Base-by-base conservation (phyloP, 345 rosid genomes). In the Corymbia maculata region DNA sequence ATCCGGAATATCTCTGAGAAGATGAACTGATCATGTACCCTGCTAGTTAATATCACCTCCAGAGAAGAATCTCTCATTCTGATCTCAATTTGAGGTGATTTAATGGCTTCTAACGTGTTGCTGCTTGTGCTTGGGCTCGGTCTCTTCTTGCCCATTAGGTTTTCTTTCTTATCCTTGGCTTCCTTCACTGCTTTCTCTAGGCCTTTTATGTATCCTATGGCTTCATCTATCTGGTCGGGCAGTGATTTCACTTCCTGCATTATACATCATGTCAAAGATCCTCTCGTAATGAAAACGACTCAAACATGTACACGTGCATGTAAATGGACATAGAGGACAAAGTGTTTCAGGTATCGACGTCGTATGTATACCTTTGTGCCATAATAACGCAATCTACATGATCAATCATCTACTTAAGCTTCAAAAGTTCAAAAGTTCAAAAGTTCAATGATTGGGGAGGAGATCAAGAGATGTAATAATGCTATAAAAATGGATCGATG, bases 211-310 rank as follows among this genome's bases (percentile, higher is more conserved):
- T 95, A 91, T 52, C 52, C 89, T 79, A 90, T 90, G 5, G 95
- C 94, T 87, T 90, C 95, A 90, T 95, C 96, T 88, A 95, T 88
- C 80, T 92, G 95, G 66, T 93, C 95, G 14, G 95, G 95, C 70
- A 93, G 86, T 13, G 93, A 59, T 79, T 86, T 51, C 89, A 86
- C 32, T 85, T 92, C 93, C 96, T 94, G 90, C 88, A 86, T 19
- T 9, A 42, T 47, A 44, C 57, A 45, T 15, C 30, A 52, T 32
- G 30, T 64, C 44, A 28, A n/a, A 28, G 13, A 44, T 52, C 6
- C 66, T 66, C 4, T 59, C 79, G 2, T 26, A 49, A 47, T 32
- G 16, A 55, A 10, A 36, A 75, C 14, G 49, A 75, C 28, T 75
- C 28, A 36, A 24, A 57, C 49, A 55, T 28, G 4, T 55, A 28